Conservation (phyloP, 2,329 filamentous ascomycete genomes). For the Pyricularia sp. region DNA sequence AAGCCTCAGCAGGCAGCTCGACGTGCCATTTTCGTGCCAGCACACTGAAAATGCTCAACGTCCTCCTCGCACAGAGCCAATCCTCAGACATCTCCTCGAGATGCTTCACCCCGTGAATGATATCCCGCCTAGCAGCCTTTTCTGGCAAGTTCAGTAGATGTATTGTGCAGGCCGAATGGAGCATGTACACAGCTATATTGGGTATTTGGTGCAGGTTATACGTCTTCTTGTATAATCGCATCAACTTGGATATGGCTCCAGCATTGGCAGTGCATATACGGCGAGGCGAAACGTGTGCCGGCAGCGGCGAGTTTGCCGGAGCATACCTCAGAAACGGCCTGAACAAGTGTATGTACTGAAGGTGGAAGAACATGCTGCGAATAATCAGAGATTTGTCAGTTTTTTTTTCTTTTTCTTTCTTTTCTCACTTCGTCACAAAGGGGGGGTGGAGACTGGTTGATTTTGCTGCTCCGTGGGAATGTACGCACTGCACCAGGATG, state of each 20-base stretch:
- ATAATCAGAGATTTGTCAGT: neutral
- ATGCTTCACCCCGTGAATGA: conserved; percentile 83
- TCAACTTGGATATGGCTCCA: conserved; percentile 82
- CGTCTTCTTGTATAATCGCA: conserved; percentile 85
- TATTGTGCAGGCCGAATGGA: conserved; percentile 89
- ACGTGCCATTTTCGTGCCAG: conserved; percentile 86
- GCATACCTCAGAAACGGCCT: conserved; percentile 90
- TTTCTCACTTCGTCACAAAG: neutral
- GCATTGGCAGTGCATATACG: conserved; percentile 88
- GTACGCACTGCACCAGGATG: conserved; percentile 67
- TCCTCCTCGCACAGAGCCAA: conserved; percentile 83
- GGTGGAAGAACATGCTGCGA: conserved; percentile 88
- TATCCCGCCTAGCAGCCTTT: conserved; percentile 80
- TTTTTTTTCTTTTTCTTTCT: neutral
- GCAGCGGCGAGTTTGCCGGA: conserved; percentile 71
- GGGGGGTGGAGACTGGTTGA: neutral
- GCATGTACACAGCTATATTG: conserved; percentile 93
- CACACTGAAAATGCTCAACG: conserved; percentile 75
- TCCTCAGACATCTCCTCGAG: conserved; percentile 93
- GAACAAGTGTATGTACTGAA: conserved; percentile 93
- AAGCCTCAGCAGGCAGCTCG: conserved; percentile 75
- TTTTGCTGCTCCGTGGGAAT: neutral
- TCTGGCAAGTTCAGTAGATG: conserved; percentile 89
- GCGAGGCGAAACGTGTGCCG: conserved; percentile 78
- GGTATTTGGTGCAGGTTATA: conserved; percentile 90